Evolutionary conservation across 2,329 filamentous ascomycete genomes (phyloP).

Genomic region (Didymellaceae sp.): DNA sequence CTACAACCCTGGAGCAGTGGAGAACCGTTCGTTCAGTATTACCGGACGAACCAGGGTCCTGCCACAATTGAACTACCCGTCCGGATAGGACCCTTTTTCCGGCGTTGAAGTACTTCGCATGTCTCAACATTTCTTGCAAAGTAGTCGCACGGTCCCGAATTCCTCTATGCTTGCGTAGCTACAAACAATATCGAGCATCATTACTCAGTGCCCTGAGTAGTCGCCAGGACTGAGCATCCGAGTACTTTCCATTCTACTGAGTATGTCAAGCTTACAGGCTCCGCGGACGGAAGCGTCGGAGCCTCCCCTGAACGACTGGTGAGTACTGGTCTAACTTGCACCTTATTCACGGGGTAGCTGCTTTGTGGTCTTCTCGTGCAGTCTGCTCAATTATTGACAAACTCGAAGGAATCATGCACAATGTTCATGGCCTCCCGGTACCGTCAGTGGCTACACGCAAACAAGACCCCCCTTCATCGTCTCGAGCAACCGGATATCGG

Average conservation of each 20-base stretch:
- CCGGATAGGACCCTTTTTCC: background rate
- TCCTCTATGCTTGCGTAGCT: background rate
- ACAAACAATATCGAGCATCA: no score
- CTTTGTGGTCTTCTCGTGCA: no score
- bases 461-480: background rate
- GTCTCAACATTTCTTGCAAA: background rate
- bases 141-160: background rate
- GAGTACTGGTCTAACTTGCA: no score
- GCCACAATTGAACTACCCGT: background rate
- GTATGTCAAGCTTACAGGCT: no score
- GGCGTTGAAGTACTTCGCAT: background rate
- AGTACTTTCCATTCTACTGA: no score
- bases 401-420: no score
- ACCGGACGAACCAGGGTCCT: slow-evolving; percentile 1
- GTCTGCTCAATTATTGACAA: no score
- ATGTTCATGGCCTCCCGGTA: background rate
- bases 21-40: slow-evolving; percentile 10
- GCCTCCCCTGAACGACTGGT: no score
- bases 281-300: no score
- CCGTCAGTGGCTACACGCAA: background rate
- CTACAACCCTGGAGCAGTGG: slow-evolving; percentile 2
- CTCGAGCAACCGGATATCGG: background rate
- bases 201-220: no score
- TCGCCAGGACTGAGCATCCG: no score
- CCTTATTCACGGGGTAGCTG: no score